Percentiles rank a stretch among this genome's conserved stretches.
Conservation (phyloP, 2,329 filamentous ascomycete genomes). For the Clarireedia monteithiana region DNA sequence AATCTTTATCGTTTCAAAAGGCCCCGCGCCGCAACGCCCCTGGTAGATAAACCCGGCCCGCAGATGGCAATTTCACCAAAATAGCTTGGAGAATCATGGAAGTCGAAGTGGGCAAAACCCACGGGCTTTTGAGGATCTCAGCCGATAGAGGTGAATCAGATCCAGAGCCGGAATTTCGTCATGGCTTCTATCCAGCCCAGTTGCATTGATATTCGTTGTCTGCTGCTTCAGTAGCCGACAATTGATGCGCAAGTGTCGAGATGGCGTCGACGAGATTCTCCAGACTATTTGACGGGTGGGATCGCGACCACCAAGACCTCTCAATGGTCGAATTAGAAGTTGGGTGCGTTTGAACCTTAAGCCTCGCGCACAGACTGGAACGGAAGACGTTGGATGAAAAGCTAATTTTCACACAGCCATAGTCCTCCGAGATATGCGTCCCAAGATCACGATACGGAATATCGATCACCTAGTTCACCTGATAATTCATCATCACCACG, state of each 20-base stretch:
- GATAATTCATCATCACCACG: too few relatives aligned
- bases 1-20: neutral
- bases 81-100: neutral
- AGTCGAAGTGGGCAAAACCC: neutral
- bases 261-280: constrained; percentile 6
- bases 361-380: neutral
- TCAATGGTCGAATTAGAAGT: constrained; percentile 3
- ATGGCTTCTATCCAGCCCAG: neutral
- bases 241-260: neutral
- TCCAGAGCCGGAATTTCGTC: neutral
- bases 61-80: neutral
- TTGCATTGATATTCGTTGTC: neutral
- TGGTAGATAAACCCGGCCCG: neutral
- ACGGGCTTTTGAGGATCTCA: neutral
- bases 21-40: neutral
- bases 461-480: neutral
- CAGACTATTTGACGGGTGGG: constrained; percentile 11
- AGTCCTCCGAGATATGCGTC: neutral
- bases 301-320: constrained; percentile 4
- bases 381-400: neutral
- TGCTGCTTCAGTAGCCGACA: too few relatives aligned
- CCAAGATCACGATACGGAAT: neutral
- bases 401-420: neutral
- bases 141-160: neutral
- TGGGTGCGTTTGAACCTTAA: neutral